Evolutionary conservation across 2,329 filamentous ascomycete species (phyloP).

Genomic region (Ophiognomonia clavigignenti-juglandacearum): DNA sequence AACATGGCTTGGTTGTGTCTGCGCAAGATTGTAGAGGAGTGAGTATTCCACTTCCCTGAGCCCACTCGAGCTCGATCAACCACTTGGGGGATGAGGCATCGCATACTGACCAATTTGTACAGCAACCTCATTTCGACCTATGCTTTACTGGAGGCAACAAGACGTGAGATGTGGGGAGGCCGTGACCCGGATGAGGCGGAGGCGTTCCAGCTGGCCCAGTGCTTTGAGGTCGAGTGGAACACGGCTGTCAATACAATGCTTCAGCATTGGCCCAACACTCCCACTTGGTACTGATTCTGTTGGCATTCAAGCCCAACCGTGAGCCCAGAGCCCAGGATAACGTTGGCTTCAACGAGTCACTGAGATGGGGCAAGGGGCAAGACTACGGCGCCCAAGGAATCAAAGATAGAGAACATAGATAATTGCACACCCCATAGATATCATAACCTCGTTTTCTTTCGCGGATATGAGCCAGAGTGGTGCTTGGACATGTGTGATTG

Average conservation of each 20-base stretch:
- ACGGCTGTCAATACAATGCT: slow-evolving; percentile 61
- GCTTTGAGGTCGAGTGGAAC: slow-evolving; percentile 64
- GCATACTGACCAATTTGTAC: neutral
- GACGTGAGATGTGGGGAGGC: slow-evolving; percentile 67
- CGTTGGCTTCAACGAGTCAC: too few relatives aligned
- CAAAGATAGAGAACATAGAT: too few relatives aligned
- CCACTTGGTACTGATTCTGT: slow-evolving; percentile 44
- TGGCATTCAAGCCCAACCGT: too few relatives aligned
- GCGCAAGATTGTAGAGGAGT: slow-evolving; percentile 61
- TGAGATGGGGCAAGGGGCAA: too few relatives aligned
- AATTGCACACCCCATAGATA: too few relatives aligned
- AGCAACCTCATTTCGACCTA: slow-evolving; percentile 58
- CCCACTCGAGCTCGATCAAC: neutral
- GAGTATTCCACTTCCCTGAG: slow-evolving; percentile 26
- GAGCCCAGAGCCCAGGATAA: too few relatives aligned
- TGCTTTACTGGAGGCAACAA: slow-evolving; percentile 55
- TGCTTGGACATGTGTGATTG: too few relatives aligned
- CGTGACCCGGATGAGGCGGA: slow-evolving; percentile 50
- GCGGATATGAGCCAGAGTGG: too few relatives aligned
- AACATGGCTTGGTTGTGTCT: slow-evolving; percentile 72
- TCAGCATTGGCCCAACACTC: slow-evolving; percentile 60
- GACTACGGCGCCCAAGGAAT: too few relatives aligned
- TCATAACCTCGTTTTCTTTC: too few relatives aligned
- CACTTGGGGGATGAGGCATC: too few relatives aligned
- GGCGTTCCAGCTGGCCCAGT: slow-evolving; percentile 52